A percentile compares a stretch with the other conserved stretches of the same genome.
Evolutionary conservation across 169 alveolate species (phyloP).

Genomic region (Cryptosporidium felis): DNA sequence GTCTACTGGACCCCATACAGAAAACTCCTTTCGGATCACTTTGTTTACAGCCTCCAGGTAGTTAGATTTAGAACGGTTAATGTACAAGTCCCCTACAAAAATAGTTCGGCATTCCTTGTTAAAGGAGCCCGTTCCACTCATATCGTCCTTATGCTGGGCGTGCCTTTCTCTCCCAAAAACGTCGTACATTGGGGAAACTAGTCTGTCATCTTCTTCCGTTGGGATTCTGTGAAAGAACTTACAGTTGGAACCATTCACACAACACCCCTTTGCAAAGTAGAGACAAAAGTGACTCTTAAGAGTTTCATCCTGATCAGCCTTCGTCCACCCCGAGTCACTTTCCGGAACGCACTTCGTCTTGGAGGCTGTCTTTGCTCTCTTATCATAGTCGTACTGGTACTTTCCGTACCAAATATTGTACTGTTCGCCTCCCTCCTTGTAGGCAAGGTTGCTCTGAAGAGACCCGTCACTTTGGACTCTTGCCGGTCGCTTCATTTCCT

Average conservation of each 20-base stretch:
- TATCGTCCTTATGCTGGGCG: slow-evolving; percentile 95
- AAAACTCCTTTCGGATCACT: slow-evolving; percentile 90
- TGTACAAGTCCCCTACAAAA: slow-evolving; percentile 90
- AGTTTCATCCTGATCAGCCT: slow-evolving; percentile 88
- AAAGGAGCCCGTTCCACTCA: slow-evolving; percentile 97
- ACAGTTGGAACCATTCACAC: slow-evolving; percentile 96
- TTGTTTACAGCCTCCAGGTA: slow-evolving; percentile 88
- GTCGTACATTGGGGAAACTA: slow-evolving; percentile 92
- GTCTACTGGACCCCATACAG: slow-evolving; percentile 94
- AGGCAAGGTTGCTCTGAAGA: slow-evolving; percentile 76
- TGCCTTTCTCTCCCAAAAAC: slow-evolving; percentile 98
- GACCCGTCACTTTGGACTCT: slow-evolving; percentile 65
- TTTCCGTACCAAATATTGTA: slow-evolving; percentile 99
- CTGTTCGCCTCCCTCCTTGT: slow-evolving; percentile 94
- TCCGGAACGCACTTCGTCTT: slow-evolving; percentile 91
- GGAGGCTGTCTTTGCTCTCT: slow-evolving; percentile 87
- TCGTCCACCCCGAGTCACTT: slow-evolving; percentile 95
- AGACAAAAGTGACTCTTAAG: slow-evolving; percentile 90
- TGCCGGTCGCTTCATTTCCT: slow-evolving; percentile 57
- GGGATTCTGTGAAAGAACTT: slow-evolving; percentile 96
- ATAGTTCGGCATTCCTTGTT: slow-evolving; percentile 93
- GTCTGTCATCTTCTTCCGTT: slow-evolving; percentile 89
- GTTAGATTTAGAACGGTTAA: slow-evolving; percentile 86
- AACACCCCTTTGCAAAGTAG: slow-evolving; percentile 96
- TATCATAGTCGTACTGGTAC: slow-evolving; percentile 90